Base-by-base conservation (phyloP, 2,329 filamentous ascomycete species). In the Neofusicoccum umdonicola region DNA sequence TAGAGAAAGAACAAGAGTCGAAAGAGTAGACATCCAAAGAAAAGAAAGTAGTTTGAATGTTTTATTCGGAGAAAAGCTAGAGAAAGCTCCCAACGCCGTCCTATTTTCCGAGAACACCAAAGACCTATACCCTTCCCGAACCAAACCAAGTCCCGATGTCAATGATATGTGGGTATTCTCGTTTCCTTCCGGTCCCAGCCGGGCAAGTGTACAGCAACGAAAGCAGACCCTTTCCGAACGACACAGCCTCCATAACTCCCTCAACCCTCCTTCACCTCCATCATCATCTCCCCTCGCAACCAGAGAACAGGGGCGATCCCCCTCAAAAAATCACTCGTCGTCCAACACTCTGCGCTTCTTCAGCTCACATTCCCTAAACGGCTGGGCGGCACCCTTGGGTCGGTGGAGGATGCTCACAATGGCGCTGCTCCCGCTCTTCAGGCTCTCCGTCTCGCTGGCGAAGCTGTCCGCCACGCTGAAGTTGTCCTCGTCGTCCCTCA, bases 1-100 rank as follows among this genome's bases (percentile, higher is more conserved):
- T 80, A 3, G 80, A 82, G 69, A 77, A 77, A 50, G 76, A 63
- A 45, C 37, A 44, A 37, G 60, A 48, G 17, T n/a, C 9, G 27
- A 61, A 48, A 12, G 17, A 45, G n/a, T 31, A 19, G 8, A n/a
- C 13, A 39, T 13, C 9, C 12, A 34, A 35, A 58, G 52, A 58
- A 22, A 22, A 13, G 37, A 9, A 60, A 42, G 13, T 13, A 11
- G 11, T 39, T 39, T 11, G 11, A 12, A 39, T 39, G 3, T 39
- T 39, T 15, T 3, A 2, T 39, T 39, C 37, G 11, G 11, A 39
- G 8, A 39, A 39, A 15, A 11, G 6, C 27, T 35, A 6, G 5
- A 52, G 34, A 41, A 19, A 44, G 19, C 5, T 15, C 19, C 15
- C 13, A 13, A 31, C 47, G 12, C 47, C 47, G 3, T 34, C 27